Evolutionary conservation across 78 protist species (phyloP), one percentile per base, ranked within the genome.

Genomic region (Capsaspora owczarzaki): DNA sequence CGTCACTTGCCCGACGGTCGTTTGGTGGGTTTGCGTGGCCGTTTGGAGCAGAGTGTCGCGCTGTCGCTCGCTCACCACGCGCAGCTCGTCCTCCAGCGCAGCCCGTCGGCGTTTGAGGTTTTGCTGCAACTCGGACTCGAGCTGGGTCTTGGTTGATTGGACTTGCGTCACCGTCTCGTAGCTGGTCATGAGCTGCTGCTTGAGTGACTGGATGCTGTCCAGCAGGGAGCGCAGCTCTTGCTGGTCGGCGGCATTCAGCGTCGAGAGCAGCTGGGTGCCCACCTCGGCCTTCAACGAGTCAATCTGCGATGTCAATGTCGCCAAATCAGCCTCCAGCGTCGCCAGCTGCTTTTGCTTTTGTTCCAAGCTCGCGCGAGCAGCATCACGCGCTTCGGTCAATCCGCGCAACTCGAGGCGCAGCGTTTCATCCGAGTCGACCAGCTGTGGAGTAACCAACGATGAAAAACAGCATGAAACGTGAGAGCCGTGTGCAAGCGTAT

Each of bases 271-370:
- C 51, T 19, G 47, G 46, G 76, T 61, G 14, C 51, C 76, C 47
- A 66, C 35, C 70, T 83, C 86, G 42, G 61, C 68, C 61, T 42
- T 19, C 61, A 75, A 31, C 42, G 81, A 41, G 22, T 22, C 33
- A 3, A 35, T 25, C 40, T 49, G 44, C 49, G 31, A 25, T 29
- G 0, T 46, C 29, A n/a, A 14, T 44, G 6, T 31, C 33, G 33
- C 51, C 51, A 47, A 19, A 19, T 37, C 44, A 20, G 49, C n/a
- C 40, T 0, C 41, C 25, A 49, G 76, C 61, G 22, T 1, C 22
- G 1, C 23, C 43, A 61, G 25, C 51, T 0, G 31, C 38, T 16
- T 37, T 3, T 6, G 27, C 72, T 63, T 63, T 20, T 31, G 4
- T 23, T 63, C 41, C 42, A 63, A 41, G 10, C 42, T 4, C 25